Evolutionary conservation across 208 protist genomes (phyloP), one percentile per base, ranked within the genome.

Genomic region (Trypanosoma platydactyli): DNA sequence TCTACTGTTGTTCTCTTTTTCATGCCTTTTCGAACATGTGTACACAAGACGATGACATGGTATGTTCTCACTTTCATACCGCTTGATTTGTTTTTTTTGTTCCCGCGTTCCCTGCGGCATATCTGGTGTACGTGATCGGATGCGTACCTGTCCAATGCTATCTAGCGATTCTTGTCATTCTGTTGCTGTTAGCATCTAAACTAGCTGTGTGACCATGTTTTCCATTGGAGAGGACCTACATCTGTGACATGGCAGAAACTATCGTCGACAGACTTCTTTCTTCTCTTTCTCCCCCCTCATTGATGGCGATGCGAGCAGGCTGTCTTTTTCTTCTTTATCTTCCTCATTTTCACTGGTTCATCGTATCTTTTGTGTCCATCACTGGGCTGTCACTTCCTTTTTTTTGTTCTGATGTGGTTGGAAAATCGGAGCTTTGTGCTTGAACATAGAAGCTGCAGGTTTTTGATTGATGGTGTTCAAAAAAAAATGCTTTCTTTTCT

Each of bases 61-160:
- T 70, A 9, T 22, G 6, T 16, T 27, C 46, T 15, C 51, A 65
- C 62, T 35, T 49, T 45, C 11, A 67, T 55, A 4, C 5, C 75
- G 24, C 12, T 80, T 0, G 53, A 53, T n/a, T n/a, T n/a, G n/a
- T n/a, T 42, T 40, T 76, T 38, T 42, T 80, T 24, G 15, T 55
- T 3, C 30, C 38, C 22, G 5, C 50, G 6, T n/a, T 59, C 13
- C 15, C 50, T 41, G 27, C 62, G 22, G 62, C 42, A 16, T 82
- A 78, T 33, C 41, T 82, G 9, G 68, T 74, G 18, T 82, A 77
- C 57, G 62, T 74, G 24, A 78, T 82, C 38, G 64, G 48, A 29
- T 63, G 35, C 3, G 71, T 82, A 13, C 77, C 77, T n/a, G 22
- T 51, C 29, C 78, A 82, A 58, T 59, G 77, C 35, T 82, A 82